phyloP scores from a whole-genome alignment of 176 grass and related monocot genomes.

The Carex pumila region DNA sequence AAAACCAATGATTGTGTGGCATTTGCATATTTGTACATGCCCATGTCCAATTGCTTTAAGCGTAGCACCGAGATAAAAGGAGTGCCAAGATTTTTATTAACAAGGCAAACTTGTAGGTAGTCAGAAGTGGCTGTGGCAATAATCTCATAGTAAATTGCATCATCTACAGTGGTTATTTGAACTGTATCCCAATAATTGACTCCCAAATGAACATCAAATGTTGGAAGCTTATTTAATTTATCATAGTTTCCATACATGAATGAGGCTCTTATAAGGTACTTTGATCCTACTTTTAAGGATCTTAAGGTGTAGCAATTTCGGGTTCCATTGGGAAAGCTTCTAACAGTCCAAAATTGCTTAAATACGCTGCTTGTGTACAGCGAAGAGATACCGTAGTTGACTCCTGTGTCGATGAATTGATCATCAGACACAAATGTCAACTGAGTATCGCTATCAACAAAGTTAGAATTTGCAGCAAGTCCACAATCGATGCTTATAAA shows the following conservation, averaged over 20 bases:
- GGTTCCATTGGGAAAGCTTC: constrained; percentile 26
- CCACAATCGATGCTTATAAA: constrained; percentile 38
- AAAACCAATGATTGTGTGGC: constrained; percentile 20
- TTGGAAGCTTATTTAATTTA: constrained; percentile 21
- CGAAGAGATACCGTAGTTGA: not conserved
- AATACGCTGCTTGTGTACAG: not conserved
- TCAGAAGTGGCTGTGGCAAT: constrained; percentile 35
- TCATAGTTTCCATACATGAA: constrained; percentile 54
- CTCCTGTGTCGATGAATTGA: constrained; percentile 26
- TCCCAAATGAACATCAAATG: constrained; percentile 45
- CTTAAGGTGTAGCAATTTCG: constrained; percentile 48
- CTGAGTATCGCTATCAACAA: not conserved
- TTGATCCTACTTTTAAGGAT: constrained; percentile 28
- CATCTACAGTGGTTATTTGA: not conserved
- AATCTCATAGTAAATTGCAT: constrained; percentile 23
- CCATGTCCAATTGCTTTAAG: constrained; percentile 21
- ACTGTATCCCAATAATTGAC: constrained; percentile 31
- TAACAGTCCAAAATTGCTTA: not conserved
- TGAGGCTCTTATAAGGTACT: constrained; percentile 33
- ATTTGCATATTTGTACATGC: constrained; percentile 29
- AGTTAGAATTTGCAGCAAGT: not conserved
- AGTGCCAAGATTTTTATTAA: constrained; percentile 25
- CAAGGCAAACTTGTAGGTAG: constrained; percentile 43
- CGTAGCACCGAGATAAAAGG: constrained; percentile 48
- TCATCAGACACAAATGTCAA: constrained; percentile 8